Percentiles rank a stretch among this genome's conserved stretches.
Evolutionary conservation across 352 stramenopile species (phyloP).

Genomic region (Phytopythium litorale): DNA sequence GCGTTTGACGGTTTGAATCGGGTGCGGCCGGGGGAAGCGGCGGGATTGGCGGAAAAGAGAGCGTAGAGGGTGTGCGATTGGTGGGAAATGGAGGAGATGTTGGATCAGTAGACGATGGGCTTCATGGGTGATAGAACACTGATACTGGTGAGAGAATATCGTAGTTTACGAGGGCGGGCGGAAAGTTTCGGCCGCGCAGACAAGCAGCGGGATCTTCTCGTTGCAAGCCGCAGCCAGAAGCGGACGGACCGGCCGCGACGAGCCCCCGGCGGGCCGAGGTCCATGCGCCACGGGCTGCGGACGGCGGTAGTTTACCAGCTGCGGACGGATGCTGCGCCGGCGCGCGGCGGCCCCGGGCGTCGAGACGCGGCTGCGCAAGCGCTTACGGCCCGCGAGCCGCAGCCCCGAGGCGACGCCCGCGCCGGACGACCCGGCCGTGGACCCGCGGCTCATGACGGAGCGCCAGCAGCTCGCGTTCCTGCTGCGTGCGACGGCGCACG

Average conservation of each 20-base stretch:
- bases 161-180: too few species aligned
- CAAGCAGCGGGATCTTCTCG: too few species aligned
- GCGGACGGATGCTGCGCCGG: neutral
- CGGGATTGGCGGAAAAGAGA: too few species aligned
- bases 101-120: too few species aligned
- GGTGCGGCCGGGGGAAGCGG: too few species aligned
- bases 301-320: neutral
- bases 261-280: neutral
- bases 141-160: too few species aligned
- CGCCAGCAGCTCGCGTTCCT: slow-evolving; percentile 82
- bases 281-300: slow-evolving; percentile 1
- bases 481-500: slow-evolving; percentile 62
- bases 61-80: too few species aligned
- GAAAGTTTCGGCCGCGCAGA: too few species aligned
- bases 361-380: slow-evolving; percentile 2
- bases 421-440: neutral
- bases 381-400: slow-evolving; percentile 1
- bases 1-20: too few species aligned
- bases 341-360: neutral
- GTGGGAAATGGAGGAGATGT: too few species aligned
- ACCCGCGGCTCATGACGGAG: slow-evolving; percentile 81
- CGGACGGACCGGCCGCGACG: neutral
- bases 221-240: too few species aligned
- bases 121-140: too few species aligned
- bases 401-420: neutral